Conservation (phyloP, 495 filamentous ascomycete species). For the Hypoxylon subgilvum region DNA sequence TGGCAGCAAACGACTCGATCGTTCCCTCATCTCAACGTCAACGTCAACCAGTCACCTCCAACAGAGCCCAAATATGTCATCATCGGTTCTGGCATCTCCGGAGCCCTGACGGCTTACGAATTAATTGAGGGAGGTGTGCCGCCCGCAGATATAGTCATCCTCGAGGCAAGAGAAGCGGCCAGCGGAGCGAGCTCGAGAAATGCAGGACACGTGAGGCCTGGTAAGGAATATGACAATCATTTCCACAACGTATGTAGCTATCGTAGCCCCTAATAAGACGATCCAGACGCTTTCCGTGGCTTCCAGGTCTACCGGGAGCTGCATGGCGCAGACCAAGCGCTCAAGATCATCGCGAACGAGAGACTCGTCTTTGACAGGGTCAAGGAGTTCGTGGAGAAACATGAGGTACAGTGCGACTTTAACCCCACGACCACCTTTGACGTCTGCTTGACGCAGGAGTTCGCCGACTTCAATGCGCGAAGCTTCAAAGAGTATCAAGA, state of each 20-base stretch:
- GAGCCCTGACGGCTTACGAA: constrained; percentile 38
- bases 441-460: constrained; percentile 42
- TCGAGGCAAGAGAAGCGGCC: constrained; percentile 42
- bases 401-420: constrained; percentile 40
- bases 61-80: constrained; percentile 29
- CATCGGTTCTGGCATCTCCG: constrained; percentile 42
- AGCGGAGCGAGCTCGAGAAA: constrained; percentile 42
- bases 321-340: constrained; percentile 37
- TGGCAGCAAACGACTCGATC: constrained; percentile 38
- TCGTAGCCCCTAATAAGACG: neutral
- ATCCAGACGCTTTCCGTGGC: constrained; percentile 41
- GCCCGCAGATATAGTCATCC: constrained; percentile 34
- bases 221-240: constrained; percentile 12
- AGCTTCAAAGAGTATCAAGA: constrained; percentile 33
- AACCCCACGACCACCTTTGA: constrained; percentile 42
- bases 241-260: neutral
- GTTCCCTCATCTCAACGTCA: constrained; percentile 36
- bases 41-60: constrained; percentile 20
- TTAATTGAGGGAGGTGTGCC: constrained; percentile 36
- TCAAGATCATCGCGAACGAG: constrained; percentile 43
- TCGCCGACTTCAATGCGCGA: constrained; percentile 39
- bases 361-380: constrained; percentile 34
- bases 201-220: constrained; percentile 42
- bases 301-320: constrained; percentile 36
- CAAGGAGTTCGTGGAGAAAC: constrained; percentile 31